Conservation (phyloP, 2,329 filamentous ascomycete genomes). For the Epichloe festucae region DNA sequence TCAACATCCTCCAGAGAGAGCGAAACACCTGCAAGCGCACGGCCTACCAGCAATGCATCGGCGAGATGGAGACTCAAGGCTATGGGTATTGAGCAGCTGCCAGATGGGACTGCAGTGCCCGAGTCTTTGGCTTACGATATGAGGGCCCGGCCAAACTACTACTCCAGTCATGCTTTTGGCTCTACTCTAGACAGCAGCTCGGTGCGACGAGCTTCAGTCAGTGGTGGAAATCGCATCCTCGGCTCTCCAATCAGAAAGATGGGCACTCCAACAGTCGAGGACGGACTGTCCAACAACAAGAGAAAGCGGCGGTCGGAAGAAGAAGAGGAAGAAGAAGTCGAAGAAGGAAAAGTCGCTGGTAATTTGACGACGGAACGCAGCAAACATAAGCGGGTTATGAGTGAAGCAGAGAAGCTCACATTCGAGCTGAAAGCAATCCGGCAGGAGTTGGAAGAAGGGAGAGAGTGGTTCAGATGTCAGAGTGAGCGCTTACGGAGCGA, state of each 20-base stretch:
- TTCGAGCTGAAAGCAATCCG: constrained; percentile 28
- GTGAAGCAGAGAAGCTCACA: constrained; percentile 26
- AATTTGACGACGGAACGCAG: constrained; percentile 8
- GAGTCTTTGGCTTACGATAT: constrained; percentile 36
- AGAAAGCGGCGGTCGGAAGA: constrained; percentile 20
- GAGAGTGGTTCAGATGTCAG: constrained; percentile 34
- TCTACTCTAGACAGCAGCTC: background rate
- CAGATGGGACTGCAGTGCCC: constrained; percentile 39
- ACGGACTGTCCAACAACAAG: constrained; percentile 13
- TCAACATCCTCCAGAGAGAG: constrained; percentile 17
- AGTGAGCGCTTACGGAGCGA: constrained; percentile 29
- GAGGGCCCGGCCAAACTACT: background rate
- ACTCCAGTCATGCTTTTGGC: constrained; percentile 1
- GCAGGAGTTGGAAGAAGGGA: constrained; percentile 32
- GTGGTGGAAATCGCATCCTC: background rate
- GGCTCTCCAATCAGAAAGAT: constrained; percentile 1
- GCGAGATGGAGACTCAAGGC: constrained; percentile 34
- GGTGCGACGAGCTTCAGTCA: constrained; percentile 2
- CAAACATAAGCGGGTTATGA: constrained; percentile 28
- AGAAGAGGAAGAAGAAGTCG: constrained; percentile 20
- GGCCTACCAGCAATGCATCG: constrained; percentile 24
- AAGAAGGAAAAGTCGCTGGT: constrained; percentile 4
- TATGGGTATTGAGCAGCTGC: constrained; percentile 39
- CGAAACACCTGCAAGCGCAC: constrained; percentile 13
- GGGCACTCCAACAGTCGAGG: constrained; percentile 3